Percentiles rank a stretch among this genome's conserved stretches.
These are phyloP conservation scores for Pythium aristosporum DNA, from an alignment of 352 stramenopile species.

Conservation along the genomic window DNA sequence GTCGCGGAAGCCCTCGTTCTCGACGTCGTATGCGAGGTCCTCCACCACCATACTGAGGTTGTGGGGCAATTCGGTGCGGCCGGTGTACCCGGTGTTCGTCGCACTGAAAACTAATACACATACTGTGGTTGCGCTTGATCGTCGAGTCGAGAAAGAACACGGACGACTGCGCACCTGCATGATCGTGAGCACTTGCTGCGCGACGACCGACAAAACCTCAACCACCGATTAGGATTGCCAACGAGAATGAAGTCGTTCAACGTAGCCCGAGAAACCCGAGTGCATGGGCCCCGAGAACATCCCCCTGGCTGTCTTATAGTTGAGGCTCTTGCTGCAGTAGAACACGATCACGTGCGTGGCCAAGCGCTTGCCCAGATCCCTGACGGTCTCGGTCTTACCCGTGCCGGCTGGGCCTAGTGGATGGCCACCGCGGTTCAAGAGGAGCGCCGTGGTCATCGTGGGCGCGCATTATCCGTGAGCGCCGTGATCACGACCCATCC, in stretches of 20 bases:
- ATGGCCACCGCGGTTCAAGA: constrained; percentile 94
- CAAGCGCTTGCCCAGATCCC: constrained; percentile 93
- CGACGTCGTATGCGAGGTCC: constrained; percentile 86
- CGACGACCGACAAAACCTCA: constrained; percentile 86
- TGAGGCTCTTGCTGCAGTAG: constrained; percentile 91
- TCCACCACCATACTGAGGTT: constrained; percentile 91
- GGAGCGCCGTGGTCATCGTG: constrained; percentile 93
- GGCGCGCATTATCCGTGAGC: constrained; percentile 95
- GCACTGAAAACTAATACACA: constrained; percentile 93
- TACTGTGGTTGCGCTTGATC: constrained; percentile 87
- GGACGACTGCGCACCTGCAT: constrained; percentile 70
- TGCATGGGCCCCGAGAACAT: constrained; percentile 94
- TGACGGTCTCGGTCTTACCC: constrained; percentile 95
- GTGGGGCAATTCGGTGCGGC: constrained; percentile 84
- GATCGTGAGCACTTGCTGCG: constrained; percentile 91
- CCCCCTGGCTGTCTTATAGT: constrained; percentile 95
- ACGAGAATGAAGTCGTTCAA: constrained; percentile 92
- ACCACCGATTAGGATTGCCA: too few species aligned
- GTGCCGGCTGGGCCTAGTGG: constrained; percentile 92
- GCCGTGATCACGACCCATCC: constrained; percentile 96
- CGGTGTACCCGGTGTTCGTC: constrained; percentile 90
- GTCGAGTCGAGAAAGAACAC: constrained; percentile 84
- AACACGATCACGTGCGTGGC: constrained; percentile 94
- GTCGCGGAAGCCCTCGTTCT: constrained; percentile 84
- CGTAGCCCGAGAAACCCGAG: constrained; percentile 91